Evolutionary conservation across 768 basidiomycete species (phyloP).

Genomic region (Leccinum uliginosum): DNA sequence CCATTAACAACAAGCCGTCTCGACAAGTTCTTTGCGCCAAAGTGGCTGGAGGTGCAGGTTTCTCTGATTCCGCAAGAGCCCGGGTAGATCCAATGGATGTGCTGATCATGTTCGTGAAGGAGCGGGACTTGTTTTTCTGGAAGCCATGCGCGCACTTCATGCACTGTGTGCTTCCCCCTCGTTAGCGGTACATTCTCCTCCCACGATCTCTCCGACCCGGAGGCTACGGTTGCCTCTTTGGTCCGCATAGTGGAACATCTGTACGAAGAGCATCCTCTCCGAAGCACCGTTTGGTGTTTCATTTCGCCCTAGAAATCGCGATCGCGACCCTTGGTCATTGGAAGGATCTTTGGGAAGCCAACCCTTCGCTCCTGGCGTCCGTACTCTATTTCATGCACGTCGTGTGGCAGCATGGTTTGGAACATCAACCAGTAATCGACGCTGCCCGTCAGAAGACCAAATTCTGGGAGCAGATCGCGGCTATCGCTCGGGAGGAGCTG

Average conservation of each 20-base stretch:
- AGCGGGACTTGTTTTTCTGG: constrained; percentile 64
- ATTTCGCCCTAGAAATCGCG: constrained; percentile 65
- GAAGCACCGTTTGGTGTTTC: constrained; percentile 82
- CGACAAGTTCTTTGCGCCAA: constrained; percentile 69
- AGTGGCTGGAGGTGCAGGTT: constrained; percentile 42
- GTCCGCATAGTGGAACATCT: constrained; percentile 75
- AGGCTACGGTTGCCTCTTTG: constrained; percentile 60
- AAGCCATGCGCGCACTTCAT: constrained; percentile 64
- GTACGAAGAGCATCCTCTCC: constrained; percentile 68
- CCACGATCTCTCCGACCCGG: constrained; percentile 77
- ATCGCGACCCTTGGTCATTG: constrained; percentile 61
- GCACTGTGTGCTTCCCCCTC: constrained; percentile 65
- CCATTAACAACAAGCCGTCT: constrained; percentile 49
- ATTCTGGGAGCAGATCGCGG: constrained; percentile 70
- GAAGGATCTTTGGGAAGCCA: constrained; percentile 72
- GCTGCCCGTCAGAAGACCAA: constrained; percentile 48
- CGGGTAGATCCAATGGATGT: constrained; percentile 73
- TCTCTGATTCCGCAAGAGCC: constrained; percentile 41
- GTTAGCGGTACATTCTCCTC: constrained; percentile 52
- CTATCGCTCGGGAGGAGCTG: constrained; percentile 62
- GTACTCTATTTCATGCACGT: constrained; percentile 72
- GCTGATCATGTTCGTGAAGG: constrained; percentile 62
- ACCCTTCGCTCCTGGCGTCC: constrained; percentile 70
- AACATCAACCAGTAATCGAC: constrained; percentile 61
- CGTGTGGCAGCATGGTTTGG: constrained; percentile 78